Percentiles rank a stretch among this genome's conserved stretches.
Conservation (phyloP, 345 rosid species). For the Syzygium oleosum region DNA sequence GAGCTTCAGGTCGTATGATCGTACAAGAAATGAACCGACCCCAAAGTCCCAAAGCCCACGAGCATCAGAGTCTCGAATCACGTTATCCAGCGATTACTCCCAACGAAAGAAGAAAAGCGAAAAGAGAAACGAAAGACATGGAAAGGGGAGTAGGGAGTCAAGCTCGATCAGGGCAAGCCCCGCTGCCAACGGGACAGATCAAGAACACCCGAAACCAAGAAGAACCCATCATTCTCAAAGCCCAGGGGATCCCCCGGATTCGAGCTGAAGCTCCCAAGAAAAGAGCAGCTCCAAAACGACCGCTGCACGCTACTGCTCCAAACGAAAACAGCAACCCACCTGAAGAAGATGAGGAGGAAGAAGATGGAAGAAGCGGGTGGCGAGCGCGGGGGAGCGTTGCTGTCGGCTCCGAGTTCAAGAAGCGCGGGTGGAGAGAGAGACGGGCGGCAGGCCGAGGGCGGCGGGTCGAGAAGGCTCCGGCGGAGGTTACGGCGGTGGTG, state of each 20-base stretch:
- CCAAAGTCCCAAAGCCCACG: background rate
- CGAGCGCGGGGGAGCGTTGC: background rate
- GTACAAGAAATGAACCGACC: background rate
- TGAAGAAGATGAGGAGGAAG: background rate
- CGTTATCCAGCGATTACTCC: background rate
- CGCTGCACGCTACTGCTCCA: background rate
- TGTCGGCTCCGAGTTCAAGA: background rate
- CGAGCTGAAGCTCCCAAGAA: background rate
- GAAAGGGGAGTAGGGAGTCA: background rate
- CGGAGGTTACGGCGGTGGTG: background rate
- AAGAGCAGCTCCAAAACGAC: background rate
- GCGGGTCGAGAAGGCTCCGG: background rate
- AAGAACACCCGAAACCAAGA: background rate
- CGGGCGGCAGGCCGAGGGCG: background rate
- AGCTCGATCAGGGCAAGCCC: background rate
- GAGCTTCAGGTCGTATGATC: background rate
- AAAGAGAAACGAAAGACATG: background rate
- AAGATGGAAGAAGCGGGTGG: background rate
- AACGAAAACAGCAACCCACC: background rate
- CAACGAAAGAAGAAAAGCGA: background rate
- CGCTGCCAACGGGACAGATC: background rate
- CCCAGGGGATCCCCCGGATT: background rate
- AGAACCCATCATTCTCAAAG: background rate
- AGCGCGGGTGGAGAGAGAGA: background rate
- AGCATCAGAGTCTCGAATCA: background rate